phyloP scores from a whole-genome alignment of 257 asterid genomes.

The Nicotiana knightiana region DNA sequence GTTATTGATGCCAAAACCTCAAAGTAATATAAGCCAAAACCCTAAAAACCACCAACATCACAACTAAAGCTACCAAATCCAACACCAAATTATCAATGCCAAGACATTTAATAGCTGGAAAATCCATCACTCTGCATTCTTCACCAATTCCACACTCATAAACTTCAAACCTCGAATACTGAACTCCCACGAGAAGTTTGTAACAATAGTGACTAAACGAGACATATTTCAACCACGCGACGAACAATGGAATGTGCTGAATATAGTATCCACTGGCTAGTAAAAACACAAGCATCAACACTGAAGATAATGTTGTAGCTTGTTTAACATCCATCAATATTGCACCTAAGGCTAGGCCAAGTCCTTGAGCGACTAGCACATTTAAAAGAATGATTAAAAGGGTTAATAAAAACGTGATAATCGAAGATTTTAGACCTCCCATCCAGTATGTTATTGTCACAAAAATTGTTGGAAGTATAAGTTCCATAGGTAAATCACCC shows the following conservation, averaged over 20 bases:
- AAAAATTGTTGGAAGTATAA: constrained; percentile 65
- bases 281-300: constrained; percentile 63
- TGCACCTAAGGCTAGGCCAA: constrained; percentile 88
- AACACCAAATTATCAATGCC: constrained; percentile 39
- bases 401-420: constrained; percentile 43
- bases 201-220: constrained; percentile 71
- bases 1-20: constrained; percentile 48
- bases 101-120: constrained; percentile 55
- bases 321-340: constrained; percentile 66
- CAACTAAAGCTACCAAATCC: constrained; percentile 58
- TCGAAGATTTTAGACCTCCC: constrained; percentile 74
- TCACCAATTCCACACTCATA: constrained; percentile 49
- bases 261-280: constrained; percentile 75
- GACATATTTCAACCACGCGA: constrained; percentile 61
- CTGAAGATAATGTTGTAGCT: constrained; percentile 60
- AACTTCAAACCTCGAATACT: constrained; percentile 42
- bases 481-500: constrained; percentile 87
- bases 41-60: constrained; percentile 74
- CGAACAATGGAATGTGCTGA: constrained; percentile 57
- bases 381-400: constrained; percentile 50
- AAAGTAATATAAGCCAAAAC: constrained; percentile 65
- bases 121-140: constrained; percentile 49
- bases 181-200: constrained; percentile 65
- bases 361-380: constrained; percentile 74
- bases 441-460: constrained; percentile 70